Evolutionary conservation across 2,329 filamentous ascomycete species (phyloP), one percentile per base, ranked within the genome.

Genomic region (Stachybotrys echinatus): DNA sequence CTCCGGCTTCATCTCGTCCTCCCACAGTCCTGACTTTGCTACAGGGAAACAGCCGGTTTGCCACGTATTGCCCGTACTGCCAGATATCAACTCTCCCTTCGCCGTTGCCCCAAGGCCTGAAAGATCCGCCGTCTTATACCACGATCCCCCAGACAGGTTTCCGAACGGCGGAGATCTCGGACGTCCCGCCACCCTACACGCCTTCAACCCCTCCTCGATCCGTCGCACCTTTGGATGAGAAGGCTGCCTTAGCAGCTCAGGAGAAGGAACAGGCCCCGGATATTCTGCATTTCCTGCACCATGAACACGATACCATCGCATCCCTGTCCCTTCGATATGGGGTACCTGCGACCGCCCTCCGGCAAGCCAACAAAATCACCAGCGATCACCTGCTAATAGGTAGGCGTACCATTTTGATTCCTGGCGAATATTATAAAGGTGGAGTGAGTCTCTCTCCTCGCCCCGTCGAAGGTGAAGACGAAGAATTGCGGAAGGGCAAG

Each of bases 211-310:
- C 27, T n/a, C n/a, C 20, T 37, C 40, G 34, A 17, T 27, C 48
- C 10, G 39, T 37, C 17, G 21, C 50, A 23, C 40, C 19, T 14
- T 48, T 56, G 23, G 53, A 59, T 42, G 60, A 64, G 39, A 66
- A 66, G 53, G 55, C 50, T 8, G 54, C 53, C 1, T 48, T 58
- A 6, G 52, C 53, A 17, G 51, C 56, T 19, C 55, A 58, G 14
- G 57, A 65, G 42, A 73, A 74, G 54, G 54, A 53, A 8, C 61
- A 66, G 4, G 71, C 74, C n/a, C 75, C 81, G 51, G 87, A 91
- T 65, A 82, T 83, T 3, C 71, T 92, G 14, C 89, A 94, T 65
- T 90, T 90, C 66, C 73, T 94, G 45, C 75, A 88, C 59, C 84
- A 87, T 50, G 69, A 73, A n/a, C 74, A 78, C 53, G 89, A 94